Base-by-base conservation (phyloP, 1,139 yeast species). In the Yamadazyma buinensis region DNA sequence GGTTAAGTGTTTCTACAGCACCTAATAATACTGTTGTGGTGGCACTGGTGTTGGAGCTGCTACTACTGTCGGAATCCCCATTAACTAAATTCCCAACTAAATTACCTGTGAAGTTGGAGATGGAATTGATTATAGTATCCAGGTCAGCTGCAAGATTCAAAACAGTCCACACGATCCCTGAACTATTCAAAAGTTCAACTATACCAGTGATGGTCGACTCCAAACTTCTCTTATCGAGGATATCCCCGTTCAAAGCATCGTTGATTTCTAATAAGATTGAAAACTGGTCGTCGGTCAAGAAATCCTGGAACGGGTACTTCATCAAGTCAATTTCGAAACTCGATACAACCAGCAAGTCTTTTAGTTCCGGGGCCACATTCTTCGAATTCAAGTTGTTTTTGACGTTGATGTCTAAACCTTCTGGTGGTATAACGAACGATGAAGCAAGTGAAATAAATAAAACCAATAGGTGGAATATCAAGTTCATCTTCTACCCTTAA, bases 141-240 rank as follows among this genome's bases (percentile, higher is more conserved):
- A 57, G 47, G 23, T 52, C 60, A 13, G 68, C 68, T 31, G 65
- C 50, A 26, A 57, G 54, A 42, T 69, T 70, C 32, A 69, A 56
- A 15, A 58, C 51, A 10, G 51, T 48, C 52, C 64, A 64, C 28
- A 69, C 48, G 12, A 69, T 42, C 11, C 70, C 72, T 1, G 73
- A 57, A 23, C 42, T 44, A 44, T 68, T 67, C 24, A 67, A 51
- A n/a, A 52, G 33, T 13, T 43, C 34, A 18, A 67, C 42, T 15
- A 63, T 40, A 9, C 50, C 33, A 23, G 51, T 57, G 32, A 60
- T 47, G 10, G 52, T 45, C 8, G 46, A 43, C 39, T 51, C 49
- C 25, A 50, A 37, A 32, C 49, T 56, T 44, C 61, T 49, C 26
- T 26, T 31, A 29, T 27, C 28, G 22, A 35, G 30, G n/a, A n/a